These are phyloP conservation scores for Phytopythium vexans DNA, from an alignment of 352 stramenopile species.

Conservation along the genomic window DNA sequence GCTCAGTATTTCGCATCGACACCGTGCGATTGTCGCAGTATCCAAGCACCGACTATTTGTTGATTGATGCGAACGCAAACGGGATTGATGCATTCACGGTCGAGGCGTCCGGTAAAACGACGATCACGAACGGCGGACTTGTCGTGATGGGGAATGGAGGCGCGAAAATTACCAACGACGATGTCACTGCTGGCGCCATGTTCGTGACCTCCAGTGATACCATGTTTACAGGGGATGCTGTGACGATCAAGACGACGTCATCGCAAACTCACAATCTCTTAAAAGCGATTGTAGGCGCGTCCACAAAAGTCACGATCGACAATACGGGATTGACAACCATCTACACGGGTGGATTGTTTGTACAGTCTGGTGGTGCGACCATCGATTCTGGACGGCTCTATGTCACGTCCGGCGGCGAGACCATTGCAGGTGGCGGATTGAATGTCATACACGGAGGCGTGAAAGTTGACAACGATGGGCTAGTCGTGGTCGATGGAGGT, in stretches of 20 bases:
- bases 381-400: conserved; percentile 38
- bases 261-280: conserved; percentile 43
- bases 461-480: conserved; percentile 27
- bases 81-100: conserved; percentile 30
- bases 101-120: conserved; percentile 48
- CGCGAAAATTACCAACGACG: conserved; percentile 26
- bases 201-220: conserved; percentile 19
- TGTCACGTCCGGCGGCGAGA: conserved; percentile 26
- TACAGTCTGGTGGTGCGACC: conserved; percentile 37
- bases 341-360: conserved; percentile 25
- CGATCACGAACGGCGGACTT: conserved; percentile 38
- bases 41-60: conserved; percentile 28
- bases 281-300: conserved; percentile 17
- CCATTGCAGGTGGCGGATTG: conserved; percentile 39
- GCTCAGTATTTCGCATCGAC: conserved; percentile 23
- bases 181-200: conserved; percentile 18
- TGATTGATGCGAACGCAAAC: conserved; percentile 34
- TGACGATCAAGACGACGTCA: conserved; percentile 36
- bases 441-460: conserved; percentile 28
- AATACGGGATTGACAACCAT: conserved; percentile 51
- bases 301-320: conserved; percentile 36
- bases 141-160: conserved; percentile 30
- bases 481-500: conserved; percentile 35
- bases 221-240: conserved; percentile 30
- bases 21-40: conserved; percentile 13